These are phyloP conservation scores for Mariannaea sp. DNA, from an alignment of 2,329 filamentous ascomycete genomes.

Conservation along the genomic window DNA sequence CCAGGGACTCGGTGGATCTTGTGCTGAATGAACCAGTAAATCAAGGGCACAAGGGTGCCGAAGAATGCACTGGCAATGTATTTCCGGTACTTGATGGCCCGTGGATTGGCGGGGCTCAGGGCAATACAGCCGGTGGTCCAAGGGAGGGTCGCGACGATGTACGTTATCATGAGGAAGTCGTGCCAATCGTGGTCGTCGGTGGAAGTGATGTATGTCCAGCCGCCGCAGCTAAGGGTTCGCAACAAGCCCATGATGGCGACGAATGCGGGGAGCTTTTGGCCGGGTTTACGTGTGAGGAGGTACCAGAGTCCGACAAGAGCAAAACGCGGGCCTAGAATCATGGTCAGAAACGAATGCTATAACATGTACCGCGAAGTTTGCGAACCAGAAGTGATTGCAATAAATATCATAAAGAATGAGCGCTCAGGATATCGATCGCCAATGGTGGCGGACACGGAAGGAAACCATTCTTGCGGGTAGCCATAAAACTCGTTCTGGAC, in stretches of 20 bases:
- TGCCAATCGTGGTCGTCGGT: slow-evolving; percentile 99
- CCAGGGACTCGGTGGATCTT: slow-evolving; percentile 93
- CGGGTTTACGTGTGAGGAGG: slow-evolving; percentile 78
- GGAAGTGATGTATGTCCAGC: slow-evolving; percentile 98
- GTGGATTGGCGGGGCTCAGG: slow-evolving; percentile 82
- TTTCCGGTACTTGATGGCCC: slow-evolving; percentile 87
- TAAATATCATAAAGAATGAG: slow-evolving; percentile 96
- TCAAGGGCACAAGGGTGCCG: slow-evolving; percentile 82
- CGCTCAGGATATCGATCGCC: slow-evolving; percentile 96
- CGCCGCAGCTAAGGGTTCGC: slow-evolving; percentile 90
- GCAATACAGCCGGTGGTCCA: slow-evolving; percentile 93
- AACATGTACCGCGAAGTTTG: background rate
- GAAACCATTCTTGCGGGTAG: slow-evolving; percentile 95
- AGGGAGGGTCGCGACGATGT: slow-evolving; percentile 89
- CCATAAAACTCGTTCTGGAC: slow-evolving; percentile 96
- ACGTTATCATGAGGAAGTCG: slow-evolving; percentile 99
- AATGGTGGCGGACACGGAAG: slow-evolving; percentile 94
- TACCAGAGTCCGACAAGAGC: slow-evolving; percentile 92
- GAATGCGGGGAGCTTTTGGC: slow-evolving; percentile 77
- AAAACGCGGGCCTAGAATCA: slow-evolving; percentile 76
- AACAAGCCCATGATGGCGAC: slow-evolving; percentile 81
- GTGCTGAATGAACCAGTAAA: slow-evolving; percentile 99
- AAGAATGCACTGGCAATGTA: slow-evolving; percentile 84
- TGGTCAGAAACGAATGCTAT: slow-evolving; percentile 23
- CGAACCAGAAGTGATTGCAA: slow-evolving; percentile 88